Evolutionary conservation across 192 early-diverging fungal species (phyloP).

Genomic region (Entophlyctis luteolus): DNA sequence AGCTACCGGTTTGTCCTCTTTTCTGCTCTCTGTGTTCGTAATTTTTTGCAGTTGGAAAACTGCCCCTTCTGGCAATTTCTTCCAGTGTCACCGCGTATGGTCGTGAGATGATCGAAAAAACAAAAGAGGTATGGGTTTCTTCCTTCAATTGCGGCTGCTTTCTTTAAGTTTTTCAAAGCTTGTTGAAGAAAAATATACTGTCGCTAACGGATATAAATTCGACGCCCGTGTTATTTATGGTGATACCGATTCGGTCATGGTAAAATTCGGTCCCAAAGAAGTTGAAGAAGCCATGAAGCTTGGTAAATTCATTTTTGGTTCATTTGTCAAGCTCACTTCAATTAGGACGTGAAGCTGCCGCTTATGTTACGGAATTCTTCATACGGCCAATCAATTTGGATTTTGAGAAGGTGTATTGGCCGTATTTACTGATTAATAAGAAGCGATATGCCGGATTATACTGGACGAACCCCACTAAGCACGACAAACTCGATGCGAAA

Average conservation of each 20-base stretch:
- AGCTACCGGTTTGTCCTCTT: background rate
- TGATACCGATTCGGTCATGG: slow-evolving; percentile 99
- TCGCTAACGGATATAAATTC: slow-evolving; percentile 81
- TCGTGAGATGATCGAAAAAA: slow-evolving; percentile 90
- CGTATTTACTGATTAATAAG: slow-evolving; percentile 96
- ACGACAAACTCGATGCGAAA: slow-evolving; percentile 57
- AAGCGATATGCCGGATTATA: slow-evolving; percentile 97
- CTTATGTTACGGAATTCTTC: slow-evolving; percentile 80
- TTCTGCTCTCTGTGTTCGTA: too few species aligned
- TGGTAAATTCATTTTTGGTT: slow-evolving; percentile 37
- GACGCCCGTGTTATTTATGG: slow-evolving; percentile 94
- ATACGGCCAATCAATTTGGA: slow-evolving; percentile 94
- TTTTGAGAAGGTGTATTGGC: slow-evolving; percentile 97
- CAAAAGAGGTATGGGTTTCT: slow-evolving; percentile 55
- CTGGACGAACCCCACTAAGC: slow-evolving; percentile 90
- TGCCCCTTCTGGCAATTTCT: slow-evolving; percentile 91
- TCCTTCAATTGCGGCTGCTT: slow-evolving; percentile 14
- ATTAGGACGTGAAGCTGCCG: slow-evolving; percentile 73
- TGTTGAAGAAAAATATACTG: slow-evolving; percentile 77
- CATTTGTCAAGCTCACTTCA: background rate
- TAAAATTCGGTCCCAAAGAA: slow-evolving; percentile 83
- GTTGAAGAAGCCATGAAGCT: slow-evolving; percentile 84
- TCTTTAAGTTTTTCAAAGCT: slow-evolving; percentile 24
- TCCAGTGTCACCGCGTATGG: slow-evolving; percentile 92
- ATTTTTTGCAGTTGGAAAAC: slow-evolving; percentile 58